phyloP scores from a whole-genome alignment of 2,329 filamentous ascomycete species.

The Fusarium circinatum region DNA sequence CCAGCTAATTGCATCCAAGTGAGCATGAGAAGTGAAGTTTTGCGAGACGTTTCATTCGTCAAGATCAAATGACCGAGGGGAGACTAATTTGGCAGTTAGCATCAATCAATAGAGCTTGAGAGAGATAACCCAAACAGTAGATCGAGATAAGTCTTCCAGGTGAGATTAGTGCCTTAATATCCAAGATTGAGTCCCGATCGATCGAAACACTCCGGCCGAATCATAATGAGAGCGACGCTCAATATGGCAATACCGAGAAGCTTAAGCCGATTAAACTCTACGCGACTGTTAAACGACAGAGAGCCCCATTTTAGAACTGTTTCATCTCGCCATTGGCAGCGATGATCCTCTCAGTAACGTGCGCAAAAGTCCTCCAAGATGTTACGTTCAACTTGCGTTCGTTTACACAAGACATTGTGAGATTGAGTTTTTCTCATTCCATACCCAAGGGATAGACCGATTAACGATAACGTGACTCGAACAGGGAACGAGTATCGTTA shows the following conservation, averaged over 20 bases:
- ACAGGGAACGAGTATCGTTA: too few species aligned
- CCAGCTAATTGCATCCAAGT: neutral
- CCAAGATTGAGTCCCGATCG: neutral
- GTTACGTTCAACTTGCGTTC: too few species aligned
- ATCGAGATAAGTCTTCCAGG: neutral
- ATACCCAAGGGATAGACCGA: neutral
- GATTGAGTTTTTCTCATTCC: neutral
- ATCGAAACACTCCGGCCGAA: neutral
- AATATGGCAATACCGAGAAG: neutral
- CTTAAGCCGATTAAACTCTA: neutral
- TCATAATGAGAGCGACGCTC: neutral
- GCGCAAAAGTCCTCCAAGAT: too few species aligned
- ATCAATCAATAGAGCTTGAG: rapidly evolving
- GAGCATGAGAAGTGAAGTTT: neutral
- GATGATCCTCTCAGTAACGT: too few species aligned
- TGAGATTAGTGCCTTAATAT: neutral
- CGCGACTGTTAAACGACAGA: neutral
- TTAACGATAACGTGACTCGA: too few species aligned
- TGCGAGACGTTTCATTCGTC: rapidly evolving
- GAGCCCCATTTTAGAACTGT: neutral
- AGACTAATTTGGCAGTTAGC: neutral
- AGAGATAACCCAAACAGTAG: rapidly evolving
- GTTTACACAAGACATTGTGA: neutral
- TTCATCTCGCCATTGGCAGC: too few species aligned
- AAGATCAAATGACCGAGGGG: rapidly evolving